Conservation (phyloP, 2,329 filamentous ascomycete species). For the Thermoascus crustaceus region DNA sequence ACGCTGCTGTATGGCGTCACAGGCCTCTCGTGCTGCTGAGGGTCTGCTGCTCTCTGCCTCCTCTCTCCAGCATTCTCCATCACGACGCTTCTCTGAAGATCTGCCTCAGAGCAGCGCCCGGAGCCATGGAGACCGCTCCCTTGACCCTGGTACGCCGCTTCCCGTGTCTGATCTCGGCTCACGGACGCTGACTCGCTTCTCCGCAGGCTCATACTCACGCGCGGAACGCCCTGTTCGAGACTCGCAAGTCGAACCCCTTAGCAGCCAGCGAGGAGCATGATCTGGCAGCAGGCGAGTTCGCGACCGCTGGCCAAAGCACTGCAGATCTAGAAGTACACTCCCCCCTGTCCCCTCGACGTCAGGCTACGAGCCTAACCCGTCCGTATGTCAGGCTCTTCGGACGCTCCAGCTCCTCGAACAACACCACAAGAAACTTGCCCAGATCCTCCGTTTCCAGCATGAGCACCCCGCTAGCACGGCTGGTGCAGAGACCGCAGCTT, state of each 20-base stretch:
- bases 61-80: too few species aligned
- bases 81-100: too few species aligned
- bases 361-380: conserved; percentile 5
- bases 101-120: too few species aligned
- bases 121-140: conserved; percentile 59
- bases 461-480: conserved; percentile 37
- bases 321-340: conserved; percentile 47
- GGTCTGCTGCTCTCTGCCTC: too few species aligned
- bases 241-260: conserved; percentile 59
- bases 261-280: conserved; percentile 83
- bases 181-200: conserved; percentile 8
- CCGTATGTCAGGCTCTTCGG: conserved; percentile 60
- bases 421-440: conserved; percentile 76
- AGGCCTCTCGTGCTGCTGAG: too few species aligned
- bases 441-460: conserved; percentile 65
- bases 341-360: not conserved
- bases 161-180: not conserved
- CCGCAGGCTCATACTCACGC: conserved; percentile 78
- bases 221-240: conserved; percentile 69
- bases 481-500: conserved; percentile 10
- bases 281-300: conserved; percentile 79
- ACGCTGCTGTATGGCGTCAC: too few species aligned
- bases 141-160: conserved; percentile 52
- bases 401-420: conserved; percentile 78
- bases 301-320: conserved; percentile 68